phyloP scores from a whole-genome alignment of 2,329 filamentous ascomycete species.

The Exutisphaerella laricina region DNA sequence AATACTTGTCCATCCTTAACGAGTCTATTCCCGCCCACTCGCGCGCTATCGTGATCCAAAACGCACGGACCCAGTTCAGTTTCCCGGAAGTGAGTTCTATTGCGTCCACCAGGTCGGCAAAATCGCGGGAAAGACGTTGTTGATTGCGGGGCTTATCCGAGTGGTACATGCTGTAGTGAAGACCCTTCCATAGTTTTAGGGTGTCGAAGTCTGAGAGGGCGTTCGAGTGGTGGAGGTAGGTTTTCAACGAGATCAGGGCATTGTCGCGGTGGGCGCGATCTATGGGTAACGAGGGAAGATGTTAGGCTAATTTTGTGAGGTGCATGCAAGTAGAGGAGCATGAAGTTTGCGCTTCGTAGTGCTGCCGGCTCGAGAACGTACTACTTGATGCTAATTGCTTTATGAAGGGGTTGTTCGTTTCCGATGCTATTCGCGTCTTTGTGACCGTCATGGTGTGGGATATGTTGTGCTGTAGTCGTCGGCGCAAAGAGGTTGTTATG shows the following conservation, averaged over 20 bases:
- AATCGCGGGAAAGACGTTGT: conserved; percentile 72
- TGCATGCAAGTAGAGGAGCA: not conserved
- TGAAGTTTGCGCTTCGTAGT: not conserved
- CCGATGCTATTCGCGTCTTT: conserved; percentile 11
- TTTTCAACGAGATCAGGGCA: conserved; percentile 66
- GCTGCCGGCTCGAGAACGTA: conserved; percentile 51
- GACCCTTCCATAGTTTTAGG: conserved; percentile 87
- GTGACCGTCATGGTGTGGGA: conserved; percentile 16
- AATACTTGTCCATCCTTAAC: conserved; percentile 76
- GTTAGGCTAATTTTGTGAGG: conserved; percentile 3
- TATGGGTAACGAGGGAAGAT: conserved; percentile 5
- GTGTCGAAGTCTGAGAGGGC: conserved; percentile 63
- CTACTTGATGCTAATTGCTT: conserved; percentile 80
- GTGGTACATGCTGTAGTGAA: conserved; percentile 89
- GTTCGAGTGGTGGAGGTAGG: conserved; percentile 64
- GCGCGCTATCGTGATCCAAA: conserved; percentile 48
- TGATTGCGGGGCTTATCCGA: conserved; percentile 83
- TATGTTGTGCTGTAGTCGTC: conserved; percentile 1
- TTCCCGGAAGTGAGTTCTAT: conserved; percentile 44
- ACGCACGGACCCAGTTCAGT: conserved; percentile 44
- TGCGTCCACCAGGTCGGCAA: conserved; percentile 63
- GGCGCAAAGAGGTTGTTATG: not conserved
- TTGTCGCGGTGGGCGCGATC: conserved; percentile 27
- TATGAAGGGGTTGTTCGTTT: conserved; percentile 55
- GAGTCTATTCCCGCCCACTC: conserved; percentile 50